Conservation (phyloP, 2,329 filamentous ascomycete genomes). For the Colletotrichum orbiculare region DNA sequence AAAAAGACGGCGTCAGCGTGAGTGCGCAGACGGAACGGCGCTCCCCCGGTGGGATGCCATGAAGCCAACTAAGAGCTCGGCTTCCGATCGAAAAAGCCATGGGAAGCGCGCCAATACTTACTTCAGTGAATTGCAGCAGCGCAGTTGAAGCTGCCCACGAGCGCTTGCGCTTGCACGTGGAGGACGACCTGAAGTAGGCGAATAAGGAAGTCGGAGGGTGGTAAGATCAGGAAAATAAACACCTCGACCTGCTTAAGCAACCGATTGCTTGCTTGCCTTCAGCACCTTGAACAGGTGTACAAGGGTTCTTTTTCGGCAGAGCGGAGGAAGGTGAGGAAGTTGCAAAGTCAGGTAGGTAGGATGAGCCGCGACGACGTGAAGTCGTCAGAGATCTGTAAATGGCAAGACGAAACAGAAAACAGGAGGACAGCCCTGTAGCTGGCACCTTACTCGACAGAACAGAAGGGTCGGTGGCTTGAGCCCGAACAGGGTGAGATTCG, state of each 20-base stretch:
- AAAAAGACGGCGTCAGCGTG: conserved; percentile 17
- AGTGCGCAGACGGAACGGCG: not conserved
- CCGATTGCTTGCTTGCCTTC: not conserved
- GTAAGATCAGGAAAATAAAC: not conserved
- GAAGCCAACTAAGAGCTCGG: not conserved
- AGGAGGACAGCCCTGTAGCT: conserved; percentile 19
- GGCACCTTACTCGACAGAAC: conserved; percentile 10
- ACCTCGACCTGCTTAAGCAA: not conserved
- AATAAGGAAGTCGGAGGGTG: not conserved
- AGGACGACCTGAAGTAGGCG: conserved; percentile 1
- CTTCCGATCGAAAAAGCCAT: not conserved
- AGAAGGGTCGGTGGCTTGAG: conserved; percentile 35
- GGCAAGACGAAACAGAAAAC: conserved; percentile 14
- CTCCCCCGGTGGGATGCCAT: conserved; percentile 15
- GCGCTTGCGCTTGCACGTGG: conserved; percentile 12
- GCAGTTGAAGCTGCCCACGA: conserved; percentile 19
- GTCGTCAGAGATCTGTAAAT: conserved; percentile 12
- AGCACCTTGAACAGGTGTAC: not conserved
- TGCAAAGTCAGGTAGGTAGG: too few species aligned
- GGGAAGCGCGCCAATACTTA: conserved; percentile 10
- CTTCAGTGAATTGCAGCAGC: conserved; percentile 18
- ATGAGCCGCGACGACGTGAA: not conserved
- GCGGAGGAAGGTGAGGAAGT: conserved; percentile 5
- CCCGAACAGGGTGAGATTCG: conserved; percentile 32
- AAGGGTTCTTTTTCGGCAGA: too few species aligned